Conservation (phyloP, 2,329 filamentous ascomycete genomes). For the Penicillium decumbens region DNA sequence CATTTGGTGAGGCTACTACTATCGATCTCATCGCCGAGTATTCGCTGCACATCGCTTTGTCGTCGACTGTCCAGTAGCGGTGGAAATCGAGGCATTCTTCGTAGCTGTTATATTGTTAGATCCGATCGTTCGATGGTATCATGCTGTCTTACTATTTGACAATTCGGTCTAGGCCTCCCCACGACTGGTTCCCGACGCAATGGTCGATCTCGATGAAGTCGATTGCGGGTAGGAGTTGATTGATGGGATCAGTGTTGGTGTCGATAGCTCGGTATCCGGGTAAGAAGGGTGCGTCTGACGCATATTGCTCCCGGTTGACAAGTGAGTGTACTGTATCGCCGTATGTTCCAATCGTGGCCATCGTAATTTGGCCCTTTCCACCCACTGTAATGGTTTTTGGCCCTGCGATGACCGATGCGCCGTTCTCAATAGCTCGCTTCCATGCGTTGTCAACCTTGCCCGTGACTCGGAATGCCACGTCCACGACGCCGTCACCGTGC, state of each 20-base stretch:
- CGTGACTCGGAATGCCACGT: slow-evolving; percentile 85
- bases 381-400: slow-evolving; percentile 55
- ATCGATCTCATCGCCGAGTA: slow-evolving; percentile 80
- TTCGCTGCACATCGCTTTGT: slow-evolving; percentile 81
- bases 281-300: slow-evolving; percentile 60
- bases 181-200: slow-evolving; percentile 92
- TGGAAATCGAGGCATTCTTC: slow-evolving; percentile 83
- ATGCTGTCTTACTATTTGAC: slow-evolving; percentile 50
- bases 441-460: slow-evolving; percentile 69
- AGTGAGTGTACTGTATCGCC: slow-evolving; percentile 87
- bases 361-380: slow-evolving; percentile 53
- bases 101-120: slow-evolving; percentile 51
- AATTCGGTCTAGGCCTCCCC: slow-evolving; percentile 67
- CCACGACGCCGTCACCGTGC: slow-evolving; percentile 87
- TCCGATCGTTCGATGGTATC: slow-evolving; percentile 4
- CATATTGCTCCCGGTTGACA: slow-evolving; percentile 64
- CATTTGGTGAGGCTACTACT: slow-evolving; percentile 78
- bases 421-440: slow-evolving; percentile 61
- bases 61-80: slow-evolving; percentile 92
- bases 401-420: slow-evolving; percentile 60
- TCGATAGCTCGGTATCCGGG: slow-evolving; percentile 63
- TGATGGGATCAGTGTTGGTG: slow-evolving; percentile 41
- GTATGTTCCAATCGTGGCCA: slow-evolving; percentile 75
- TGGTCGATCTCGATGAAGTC: slow-evolving; percentile 75
- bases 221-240: slow-evolving; percentile 55